Conservation (phyloP, 306 rosid genomes). For the Vachellia collinsii region DNA sequence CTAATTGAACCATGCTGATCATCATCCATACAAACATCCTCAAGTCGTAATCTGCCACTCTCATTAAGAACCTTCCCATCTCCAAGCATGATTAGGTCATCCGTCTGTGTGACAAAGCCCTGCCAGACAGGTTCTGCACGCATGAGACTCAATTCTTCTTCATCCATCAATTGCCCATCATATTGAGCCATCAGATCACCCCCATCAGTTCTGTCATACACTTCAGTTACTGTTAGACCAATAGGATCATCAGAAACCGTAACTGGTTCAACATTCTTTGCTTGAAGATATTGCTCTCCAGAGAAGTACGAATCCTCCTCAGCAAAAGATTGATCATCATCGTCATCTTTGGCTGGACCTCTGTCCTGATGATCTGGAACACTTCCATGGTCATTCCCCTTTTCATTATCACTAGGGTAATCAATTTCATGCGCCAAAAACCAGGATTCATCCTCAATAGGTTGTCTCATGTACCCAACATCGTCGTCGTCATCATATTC, state of each 20-base stretch:
- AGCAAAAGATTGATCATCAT: slow-evolving; percentile 88
- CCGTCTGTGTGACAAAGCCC: slow-evolving; percentile 83
- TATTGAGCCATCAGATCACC: slow-evolving; percentile 78
- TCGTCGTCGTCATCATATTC: slow-evolving; percentile 90
- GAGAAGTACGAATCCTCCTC: slow-evolving; percentile 91
- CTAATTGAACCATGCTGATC: slow-evolving; percentile 84
- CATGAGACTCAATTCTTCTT: slow-evolving; percentile 78
- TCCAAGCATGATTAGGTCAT: slow-evolving; percentile 75
- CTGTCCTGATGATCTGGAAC: slow-evolving; percentile 79
- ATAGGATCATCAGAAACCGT: slow-evolving; percentile 64
- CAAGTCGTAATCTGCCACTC: slow-evolving; percentile 60
- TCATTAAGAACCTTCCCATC: slow-evolving; percentile 64
- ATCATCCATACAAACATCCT: slow-evolving; percentile 70
- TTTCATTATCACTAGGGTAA: slow-evolving; percentile 91
- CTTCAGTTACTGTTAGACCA: slow-evolving; percentile 62
- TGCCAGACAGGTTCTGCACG: slow-evolving; percentile 91
- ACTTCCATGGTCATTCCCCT: slow-evolving; percentile 76
- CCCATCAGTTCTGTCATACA: slow-evolving; percentile 61
- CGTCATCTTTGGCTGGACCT: slow-evolving; percentile 77
- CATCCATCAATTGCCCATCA: slow-evolving; percentile 91
- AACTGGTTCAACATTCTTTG: slow-evolving; percentile 65
- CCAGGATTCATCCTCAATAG: slow-evolving; percentile 93
- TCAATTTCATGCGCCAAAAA: slow-evolving; percentile 90
- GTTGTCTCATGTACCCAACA: slow-evolving; percentile 90
- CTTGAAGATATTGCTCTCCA: slow-evolving; percentile 78